Conservation (phyloP, 1,284 basidiomycete genomes). For the Apiotrichum gamsii region DNA sequence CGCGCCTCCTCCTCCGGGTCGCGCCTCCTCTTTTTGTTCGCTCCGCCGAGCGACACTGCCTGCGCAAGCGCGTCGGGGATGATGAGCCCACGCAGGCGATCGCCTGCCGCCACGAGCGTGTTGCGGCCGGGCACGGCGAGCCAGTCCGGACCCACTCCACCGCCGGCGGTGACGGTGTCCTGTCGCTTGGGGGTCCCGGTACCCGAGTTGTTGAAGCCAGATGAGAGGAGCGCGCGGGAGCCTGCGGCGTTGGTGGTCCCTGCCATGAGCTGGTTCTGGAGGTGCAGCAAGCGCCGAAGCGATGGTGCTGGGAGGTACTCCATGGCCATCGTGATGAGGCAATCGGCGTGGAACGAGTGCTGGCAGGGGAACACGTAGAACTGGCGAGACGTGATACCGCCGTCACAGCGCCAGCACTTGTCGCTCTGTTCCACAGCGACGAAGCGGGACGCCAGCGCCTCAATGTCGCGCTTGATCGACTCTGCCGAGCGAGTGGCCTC, state of each 20-base stretch:
- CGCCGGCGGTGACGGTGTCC: conserved; percentile 13
- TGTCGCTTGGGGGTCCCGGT: conserved; percentile 21
- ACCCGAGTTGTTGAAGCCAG: conserved; percentile 17
- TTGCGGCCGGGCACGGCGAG: conserved; percentile 57
- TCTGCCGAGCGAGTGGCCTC: conserved; percentile 88
- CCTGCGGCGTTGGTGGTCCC: conserved; percentile 42
- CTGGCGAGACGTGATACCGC: conserved; percentile 72
- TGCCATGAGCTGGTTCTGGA: conserved; percentile 73
- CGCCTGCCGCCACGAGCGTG: conserved; percentile 78
- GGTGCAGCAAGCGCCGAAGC: conserved; percentile 70
- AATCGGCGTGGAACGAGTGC: conserved; percentile 92
- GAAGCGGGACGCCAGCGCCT: conserved; percentile 78
- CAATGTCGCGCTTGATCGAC: conserved; percentile 87
- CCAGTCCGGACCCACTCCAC: too few species aligned
- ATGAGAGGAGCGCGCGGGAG: conserved; percentile 35
- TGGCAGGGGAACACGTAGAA: conserved; percentile 99
- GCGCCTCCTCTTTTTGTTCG: conserved; percentile 44
- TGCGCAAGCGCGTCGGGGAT: conserved; percentile 78
- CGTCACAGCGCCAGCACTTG: conserved; percentile 73
- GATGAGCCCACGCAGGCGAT: conserved; percentile 80
- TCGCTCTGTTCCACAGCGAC: conserved; percentile 85
- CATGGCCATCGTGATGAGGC: conserved; percentile 81
- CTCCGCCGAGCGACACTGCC: conserved; percentile 44
- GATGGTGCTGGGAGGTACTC: conserved; percentile 75
- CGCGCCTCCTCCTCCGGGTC: conserved; percentile 54